A percentile compares a stretch with the other conserved stretches of the same genome.
These are phyloP conservation scores for Aspergillus sp. DNA, from an alignment of 2,329 filamentous ascomycete genomes.

Conservation along the genomic window DNA sequence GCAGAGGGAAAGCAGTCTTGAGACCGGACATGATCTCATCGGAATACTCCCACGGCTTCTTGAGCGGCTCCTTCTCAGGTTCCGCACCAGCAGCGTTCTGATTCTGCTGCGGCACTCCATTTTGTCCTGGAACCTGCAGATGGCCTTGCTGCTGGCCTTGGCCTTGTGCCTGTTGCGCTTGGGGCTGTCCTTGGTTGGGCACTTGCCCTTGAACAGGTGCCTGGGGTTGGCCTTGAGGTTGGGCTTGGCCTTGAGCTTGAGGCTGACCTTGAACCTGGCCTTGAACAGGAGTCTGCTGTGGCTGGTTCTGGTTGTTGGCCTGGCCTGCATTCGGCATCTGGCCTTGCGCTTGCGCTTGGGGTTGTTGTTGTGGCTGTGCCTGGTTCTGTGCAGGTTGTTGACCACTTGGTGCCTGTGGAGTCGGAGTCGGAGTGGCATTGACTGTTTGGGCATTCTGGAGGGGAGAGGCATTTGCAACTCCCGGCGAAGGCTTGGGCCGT, in stretches of 20 bases:
- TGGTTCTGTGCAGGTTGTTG: slow-evolving; percentile 29
- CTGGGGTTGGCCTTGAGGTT: slow-evolving; percentile 3
- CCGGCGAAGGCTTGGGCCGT: slow-evolving; percentile 41
- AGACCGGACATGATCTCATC: slow-evolving; percentile 94
- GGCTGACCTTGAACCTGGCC: slow-evolving; percentile 12
- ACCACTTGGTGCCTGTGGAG: slow-evolving; percentile 27
- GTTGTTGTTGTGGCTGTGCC: slow-evolving; percentile 16
- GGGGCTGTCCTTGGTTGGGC: slow-evolving; percentile 26
- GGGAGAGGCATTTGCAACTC: slow-evolving; percentile 45
- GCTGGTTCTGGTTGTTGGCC: slow-evolving; percentile 9
- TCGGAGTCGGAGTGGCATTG: slow-evolving; percentile 40
- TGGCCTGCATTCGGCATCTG: slow-evolving; percentile 20
- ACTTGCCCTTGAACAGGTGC: slow-evolving; percentile 22
- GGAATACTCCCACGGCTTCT: slow-evolving; percentile 92
- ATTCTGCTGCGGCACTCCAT: slow-evolving; percentile 26
- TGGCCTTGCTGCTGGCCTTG: slow-evolving; percentile 30
- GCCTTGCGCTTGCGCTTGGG: slow-evolving; percentile 17
- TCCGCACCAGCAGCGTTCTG: slow-evolving; percentile 22
- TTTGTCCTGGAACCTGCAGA: slow-evolving; percentile 34
- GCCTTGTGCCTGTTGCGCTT: slow-evolving; percentile 25
- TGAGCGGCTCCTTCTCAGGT: slow-evolving; percentile 53
- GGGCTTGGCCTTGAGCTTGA: slow-evolving; percentile 9
- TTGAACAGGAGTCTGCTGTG: slow-evolving; percentile 11
- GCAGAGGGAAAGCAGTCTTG: slow-evolving; percentile 93
- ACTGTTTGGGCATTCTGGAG: slow-evolving; percentile 52